A percentile compares a stretch with the other conserved stretches of the same genome.
Conservation (phyloP, 148 eudicot genomes). For the Fagopyrum homotropicum region DNA sequence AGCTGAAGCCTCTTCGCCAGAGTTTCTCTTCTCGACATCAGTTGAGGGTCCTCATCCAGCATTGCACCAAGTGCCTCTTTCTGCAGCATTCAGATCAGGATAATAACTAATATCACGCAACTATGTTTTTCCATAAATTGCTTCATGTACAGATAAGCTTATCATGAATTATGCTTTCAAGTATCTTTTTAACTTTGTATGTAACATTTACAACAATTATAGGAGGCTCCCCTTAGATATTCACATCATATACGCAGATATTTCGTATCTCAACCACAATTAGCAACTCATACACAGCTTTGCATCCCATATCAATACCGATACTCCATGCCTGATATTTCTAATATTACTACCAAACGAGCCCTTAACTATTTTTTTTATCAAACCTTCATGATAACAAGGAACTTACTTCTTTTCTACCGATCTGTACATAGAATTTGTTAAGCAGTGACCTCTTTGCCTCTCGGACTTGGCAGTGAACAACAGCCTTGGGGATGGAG, state of each 20-base stretch:
- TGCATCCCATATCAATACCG: no score
- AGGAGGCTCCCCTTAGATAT: no score
- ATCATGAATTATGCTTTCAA: neutral
- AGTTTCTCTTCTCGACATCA: constrained; percentile 81
- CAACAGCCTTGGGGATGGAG: constrained; percentile 93
- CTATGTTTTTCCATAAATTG: neutral
- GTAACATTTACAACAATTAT: no score
- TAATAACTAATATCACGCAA: neutral
- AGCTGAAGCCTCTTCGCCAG: constrained; percentile 79
- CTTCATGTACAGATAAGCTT: neutral
- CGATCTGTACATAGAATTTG: constrained; percentile 75
- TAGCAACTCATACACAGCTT: no score
- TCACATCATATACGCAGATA: no score
- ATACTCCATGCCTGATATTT: no score
- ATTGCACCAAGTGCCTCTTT: constrained; percentile 94
- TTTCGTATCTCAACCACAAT: no score
- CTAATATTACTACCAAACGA: no score
- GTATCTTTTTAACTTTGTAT: neutral
- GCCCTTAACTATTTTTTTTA: neutral
- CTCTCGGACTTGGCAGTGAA: constrained; percentile 88
- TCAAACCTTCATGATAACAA: neutral
- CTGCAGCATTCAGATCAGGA: constrained; percentile 42
- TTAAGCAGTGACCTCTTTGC: constrained; percentile 81
- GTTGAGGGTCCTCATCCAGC: constrained; percentile 89
- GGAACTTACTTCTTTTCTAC: constrained; percentile 68